Percentiles rank a stretch among this genome's conserved stretches.
phyloP scores from a whole-genome alignment of 2,329 filamentous ascomycete genomes.

The Colletotrichum godetiae region DNA sequence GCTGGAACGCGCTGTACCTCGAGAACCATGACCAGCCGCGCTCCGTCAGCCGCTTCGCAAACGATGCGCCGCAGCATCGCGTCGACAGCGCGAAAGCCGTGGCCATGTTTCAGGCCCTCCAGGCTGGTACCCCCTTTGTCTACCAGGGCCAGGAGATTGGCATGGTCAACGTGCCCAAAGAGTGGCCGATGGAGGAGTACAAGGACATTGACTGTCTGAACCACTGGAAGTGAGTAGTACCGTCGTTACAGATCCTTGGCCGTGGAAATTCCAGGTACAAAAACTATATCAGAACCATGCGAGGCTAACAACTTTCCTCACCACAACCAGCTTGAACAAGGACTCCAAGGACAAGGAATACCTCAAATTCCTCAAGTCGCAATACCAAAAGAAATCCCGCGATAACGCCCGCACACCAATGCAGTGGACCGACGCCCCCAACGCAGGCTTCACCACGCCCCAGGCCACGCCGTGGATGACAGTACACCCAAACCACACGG shows the following conservation, averaged over 20 bases:
- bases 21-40: conserved; percentile 76
- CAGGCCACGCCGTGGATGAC: conserved; percentile 75
- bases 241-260: too few relatives aligned
- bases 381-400: conserved; percentile 69
- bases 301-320: background rate
- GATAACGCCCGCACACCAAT: conserved; percentile 80
- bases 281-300: too few relatives aligned
- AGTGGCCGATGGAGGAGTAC: conserved; percentile 74
- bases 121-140: conserved; percentile 73
- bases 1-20: conserved; percentile 74
- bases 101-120: conserved; percentile 65
- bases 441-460: conserved; percentile 73
- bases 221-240: conserved; percentile 56
- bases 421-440: conserved; percentile 71
- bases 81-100: conserved; percentile 68
- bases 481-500: conserved; percentile 70
- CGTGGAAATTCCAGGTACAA: too few relatives aligned
- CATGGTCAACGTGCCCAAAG: conserved; percentile 71
- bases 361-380: conserved; percentile 48
- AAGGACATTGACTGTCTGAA: conserved; percentile 73
- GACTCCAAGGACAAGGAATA: conserved; percentile 52
- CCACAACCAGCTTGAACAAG: conserved; percentile 46
- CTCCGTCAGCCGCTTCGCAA: conserved; percentile 66
- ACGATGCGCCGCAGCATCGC: conserved; percentile 61
- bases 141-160: conserved; percentile 78